These are phyloP conservation scores for Hura crepitans DNA, from an alignment of 441 rosid species.

Conservation along the genomic window DNA sequence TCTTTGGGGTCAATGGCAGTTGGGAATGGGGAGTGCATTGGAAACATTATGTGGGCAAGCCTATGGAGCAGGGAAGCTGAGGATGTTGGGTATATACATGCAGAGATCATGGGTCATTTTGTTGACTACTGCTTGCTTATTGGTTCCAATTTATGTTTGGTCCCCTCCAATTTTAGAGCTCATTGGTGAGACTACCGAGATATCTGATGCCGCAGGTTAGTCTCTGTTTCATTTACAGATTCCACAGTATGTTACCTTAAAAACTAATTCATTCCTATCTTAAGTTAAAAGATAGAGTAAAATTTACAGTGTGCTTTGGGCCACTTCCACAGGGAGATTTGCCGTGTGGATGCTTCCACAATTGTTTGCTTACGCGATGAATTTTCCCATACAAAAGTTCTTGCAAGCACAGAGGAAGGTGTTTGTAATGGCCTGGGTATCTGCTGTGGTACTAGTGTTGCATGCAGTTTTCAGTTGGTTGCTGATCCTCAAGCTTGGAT, in stretches of 20 bases:
- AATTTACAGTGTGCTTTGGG: neutral
- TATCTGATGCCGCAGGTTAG: conserved; percentile 74
- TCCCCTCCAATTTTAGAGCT: conserved; percentile 67
- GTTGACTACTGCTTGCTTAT: conserved; percentile 50
- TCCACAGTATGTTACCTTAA: neutral
- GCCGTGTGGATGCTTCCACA: conserved; percentile 86
- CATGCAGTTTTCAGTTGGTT: conserved; percentile 69
- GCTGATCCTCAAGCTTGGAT: conserved; percentile 59
- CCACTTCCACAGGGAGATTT: conserved; percentile 47
- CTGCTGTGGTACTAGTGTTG: conserved; percentile 49
- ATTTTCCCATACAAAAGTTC: conserved; percentile 80
- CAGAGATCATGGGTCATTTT: conserved; percentile 91
- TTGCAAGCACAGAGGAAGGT: conserved; percentile 83
- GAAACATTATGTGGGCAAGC: conserved; percentile 86
- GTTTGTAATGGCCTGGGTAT: conserved; percentile 67
- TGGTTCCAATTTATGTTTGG: conserved; percentile 70
- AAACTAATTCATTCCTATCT: neutral
- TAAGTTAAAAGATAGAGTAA: neutral
- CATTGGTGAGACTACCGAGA: conserved; percentile 61
- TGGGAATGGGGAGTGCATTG: conserved; percentile 82
- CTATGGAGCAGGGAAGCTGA: conserved; percentile 60
- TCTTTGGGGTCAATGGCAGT: conserved; percentile 31
- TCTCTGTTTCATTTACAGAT: neutral
- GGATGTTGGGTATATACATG: conserved; percentile 85
- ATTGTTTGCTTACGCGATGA: conserved; percentile 66